Base-by-base conservation (phyloP, 1,139 yeast genomes). In the Blastobotrys persicus region DNA sequence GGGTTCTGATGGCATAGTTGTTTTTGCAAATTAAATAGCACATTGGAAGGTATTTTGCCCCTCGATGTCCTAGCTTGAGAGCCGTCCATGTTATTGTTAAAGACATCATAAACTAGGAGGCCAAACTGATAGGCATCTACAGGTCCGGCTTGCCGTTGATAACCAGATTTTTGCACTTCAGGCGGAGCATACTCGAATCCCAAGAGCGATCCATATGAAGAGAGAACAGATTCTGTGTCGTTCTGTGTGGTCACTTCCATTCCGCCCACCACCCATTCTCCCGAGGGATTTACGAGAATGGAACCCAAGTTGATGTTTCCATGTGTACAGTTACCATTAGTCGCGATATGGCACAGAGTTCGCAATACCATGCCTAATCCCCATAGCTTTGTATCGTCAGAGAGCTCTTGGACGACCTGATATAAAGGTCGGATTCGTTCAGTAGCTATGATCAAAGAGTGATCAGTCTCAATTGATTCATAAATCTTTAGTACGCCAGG, bases 261-360 rank as follows among this genome's bases (percentile, higher is more conserved):
- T 1, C 96, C 96, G 56, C 87, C 86, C 20, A 91, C 65, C 52
- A 82, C 85, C 94, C 96, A 88, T 60, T 87, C 95, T 6, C 96
- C 95, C 37, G 73, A 64, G 18, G 74, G 77, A 49, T 78, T 85
- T 12, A 88, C 81, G 65, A 69, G 88, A 0, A 91, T 75, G 3
- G 53, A 38, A 38, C 77, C 74, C 26, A 70, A 59, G 54, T 78
- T 74, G 34, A 89, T 60, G 52, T 81, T 80, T 1, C 91, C 92
- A 59, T 87, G 85, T 2, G 85, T 70, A 26, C 84, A 79, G 18
- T 75, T 69, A 16, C 87, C 88, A 51, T 80, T 85, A 17, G 70
- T 73, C 57, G 86, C 83, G 48, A 89, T 72, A 55, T 48, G 51
- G 18, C 42, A 45, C 7, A 48, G 31, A 5, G 51, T 48, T 11